Evolutionary conservation across 2,329 filamentous ascomycete species (phyloP), one percentile per base, ranked within the genome.

Genomic region (Paecilomyces niveus): DNA sequence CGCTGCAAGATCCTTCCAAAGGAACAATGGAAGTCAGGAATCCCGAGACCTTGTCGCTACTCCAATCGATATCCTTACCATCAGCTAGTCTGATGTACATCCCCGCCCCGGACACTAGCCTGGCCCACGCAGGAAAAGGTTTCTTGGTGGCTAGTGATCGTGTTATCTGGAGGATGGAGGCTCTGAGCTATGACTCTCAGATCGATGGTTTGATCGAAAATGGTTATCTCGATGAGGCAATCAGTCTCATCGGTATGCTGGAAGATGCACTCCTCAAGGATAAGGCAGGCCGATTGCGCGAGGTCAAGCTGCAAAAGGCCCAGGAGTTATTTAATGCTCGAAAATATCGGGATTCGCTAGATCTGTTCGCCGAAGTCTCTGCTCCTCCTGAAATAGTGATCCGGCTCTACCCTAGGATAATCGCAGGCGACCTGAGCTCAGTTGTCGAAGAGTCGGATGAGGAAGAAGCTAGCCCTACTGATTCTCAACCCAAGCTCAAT

Each of bases 81-180:
- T 90, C 88, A 13, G 93, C 93, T 1, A 89, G 84, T 32, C 87
- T 92, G 61, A 80, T 99, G 58, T 91, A 97, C 72, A 94, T 97
- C 26, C 91, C 92, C 0, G 92, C 95, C 54, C 92, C 93, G 0
- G 96, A 91, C 21, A 89, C 93, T 63, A 96, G 93, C 68, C 80
- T 99, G n/a, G 90, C 93, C 0, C 94, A 99, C 75, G 92, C 92
- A 0, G 94, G 90, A 3, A 99, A 99, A 72, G 93, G 92, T 0
- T 99, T 99, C 67, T 83, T 97, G 59, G 92, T 97, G 55, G 88
- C 89, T 21, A 97, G 93, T 69, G 94, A 97, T 58, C 83, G 94
- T 52, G 89, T 84, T 33, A 89, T 99, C 39, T 99, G 94, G 94
- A 89, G 94, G 66, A 97, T 99, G 94, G 90, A 87, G 62, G 89